Percentiles rank a stretch among this genome's conserved stretches.
These are phyloP conservation scores for Penicillium expansum DNA, from an alignment of 2,329 filamentous ascomycete species.

Conservation along the genomic window DNA sequence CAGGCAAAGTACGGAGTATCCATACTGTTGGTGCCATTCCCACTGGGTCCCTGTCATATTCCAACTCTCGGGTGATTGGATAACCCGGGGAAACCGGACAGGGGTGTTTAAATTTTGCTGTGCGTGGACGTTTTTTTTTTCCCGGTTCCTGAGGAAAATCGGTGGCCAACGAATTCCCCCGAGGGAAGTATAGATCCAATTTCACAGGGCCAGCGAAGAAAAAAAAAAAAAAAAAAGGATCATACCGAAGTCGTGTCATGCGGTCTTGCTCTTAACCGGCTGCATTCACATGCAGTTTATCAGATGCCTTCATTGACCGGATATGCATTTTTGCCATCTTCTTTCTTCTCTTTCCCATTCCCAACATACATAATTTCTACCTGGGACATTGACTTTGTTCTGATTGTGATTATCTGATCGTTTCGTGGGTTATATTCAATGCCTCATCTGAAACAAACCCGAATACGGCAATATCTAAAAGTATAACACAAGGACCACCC, in stretches of 20 bases:
- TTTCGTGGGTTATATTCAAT: not conserved
- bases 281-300: slow-evolving; percentile 19
- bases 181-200: slow-evolving; percentile 6
- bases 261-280: slow-evolving; percentile 3
- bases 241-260: not conserved
- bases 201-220: not conserved
- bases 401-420: not conserved
- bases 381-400: not conserved
- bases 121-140: not conserved
- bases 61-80: not conserved
- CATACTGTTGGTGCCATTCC: not conserved
- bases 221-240: no score
- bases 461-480: slow-evolving; percentile 15
- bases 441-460: not conserved
- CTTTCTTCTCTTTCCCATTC: not conserved
- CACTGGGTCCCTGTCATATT: slow-evolving; percentile 2
- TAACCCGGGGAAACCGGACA: not conserved
- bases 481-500: slow-evolving; percentile 12
- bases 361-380: slow-evolving; percentile 6
- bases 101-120: not conserved
- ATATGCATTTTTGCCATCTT: slow-evolving; percentile 15
- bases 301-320: slow-evolving; percentile 18
- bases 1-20: not conserved
- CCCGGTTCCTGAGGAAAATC: slow-evolving; percentile 9
- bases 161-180: not conserved